Evolutionary conservation across 306 rosid species (phyloP), one percentile per base, ranked within the genome.

Genomic region (Rosa lucieae): DNA sequence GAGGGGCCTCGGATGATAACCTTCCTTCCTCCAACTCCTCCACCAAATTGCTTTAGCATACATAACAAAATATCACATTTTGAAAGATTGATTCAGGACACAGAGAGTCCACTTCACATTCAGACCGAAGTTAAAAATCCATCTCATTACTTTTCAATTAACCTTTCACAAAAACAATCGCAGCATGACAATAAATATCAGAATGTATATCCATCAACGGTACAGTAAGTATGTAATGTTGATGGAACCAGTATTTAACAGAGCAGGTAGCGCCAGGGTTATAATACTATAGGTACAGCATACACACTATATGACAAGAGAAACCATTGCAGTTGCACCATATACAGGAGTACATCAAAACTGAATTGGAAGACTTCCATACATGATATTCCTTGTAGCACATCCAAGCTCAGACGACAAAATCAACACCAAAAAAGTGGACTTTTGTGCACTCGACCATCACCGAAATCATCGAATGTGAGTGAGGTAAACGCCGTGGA

Each of bases 371-470:
- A 44, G 67, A 47, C 55, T 43, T n/a, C n/a, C 69, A 67, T 21
- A 23, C 81, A 67, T 70, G 67, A 14, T 23, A 48, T 10, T 52
- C 66, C 74, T 39, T 29, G 44, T 40, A 74, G 51, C 62, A 62
- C 73, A 71, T 76, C 68, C 23, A 67, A 63, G 53, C 56, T 69
- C 49, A 14, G 37, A 58, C 49, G 42, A 78, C 44, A 39, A 39
- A 49, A 18, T 59, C 68, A 6, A 69, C 46, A 4, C 23, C 47
- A 48, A 18, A 35, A 39, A 26, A 35, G 8, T 70, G 78, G 67
- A 82, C 23, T 7, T 13, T 32, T 11, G 58, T 26, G 67, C 8
- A 1, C 55, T 44, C 17, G 20, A 4, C 70, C 23, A 29, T 17
- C 21, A 17, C 71, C 56, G 6, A 40, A 26, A n/a, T 20, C 56